phyloP scores from a whole-genome alignment of 2,329 filamentous ascomycete species.

The Macrophomina phaseolina region DNA sequence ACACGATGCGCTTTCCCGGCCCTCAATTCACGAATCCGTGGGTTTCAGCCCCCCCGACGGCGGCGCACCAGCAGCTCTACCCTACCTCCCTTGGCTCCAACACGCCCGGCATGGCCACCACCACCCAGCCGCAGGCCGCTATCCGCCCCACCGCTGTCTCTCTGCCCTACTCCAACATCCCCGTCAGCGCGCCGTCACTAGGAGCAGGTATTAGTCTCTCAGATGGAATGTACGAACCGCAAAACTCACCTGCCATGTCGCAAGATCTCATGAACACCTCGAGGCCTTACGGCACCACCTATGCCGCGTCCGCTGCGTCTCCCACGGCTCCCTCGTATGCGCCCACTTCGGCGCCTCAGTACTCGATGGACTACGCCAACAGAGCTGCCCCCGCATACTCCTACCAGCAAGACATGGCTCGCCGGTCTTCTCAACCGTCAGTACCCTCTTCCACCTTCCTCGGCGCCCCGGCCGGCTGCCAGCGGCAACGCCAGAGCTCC shows the following conservation, averaged over 20 bases:
- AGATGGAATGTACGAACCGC: slow-evolving; percentile 64
- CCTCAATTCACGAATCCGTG: slow-evolving; percentile 92
- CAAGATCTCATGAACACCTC: slow-evolving; percentile 77
- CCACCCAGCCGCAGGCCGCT: slow-evolving; percentile 63
- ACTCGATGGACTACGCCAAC: slow-evolving; percentile 71
- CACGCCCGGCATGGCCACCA: slow-evolving; percentile 61
- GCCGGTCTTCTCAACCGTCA: slow-evolving; percentile 87
- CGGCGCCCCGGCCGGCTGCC: slow-evolving; percentile 52
- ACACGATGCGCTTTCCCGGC: slow-evolving; percentile 72
- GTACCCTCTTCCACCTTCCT: slow-evolving; percentile 63
- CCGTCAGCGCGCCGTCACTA: slow-evolving; percentile 72
- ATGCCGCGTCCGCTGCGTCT: slow-evolving; percentile 69
- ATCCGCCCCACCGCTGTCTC: slow-evolving; percentile 66
- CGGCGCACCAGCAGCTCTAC: slow-evolving; percentile 66
- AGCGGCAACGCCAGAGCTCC: slow-evolving; percentile 62
- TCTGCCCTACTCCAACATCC: slow-evolving; percentile 76
- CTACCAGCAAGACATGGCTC: slow-evolving; percentile 60
- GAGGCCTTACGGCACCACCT: slow-evolving; percentile 71
- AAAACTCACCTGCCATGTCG: slow-evolving; percentile 71
- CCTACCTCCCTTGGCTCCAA: slow-evolving; percentile 68
- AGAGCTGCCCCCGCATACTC: slow-evolving; percentile 56
- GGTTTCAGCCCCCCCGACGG: slow-evolving; percentile 63
- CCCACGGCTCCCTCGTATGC: slow-evolving; percentile 70
- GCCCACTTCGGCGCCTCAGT: slow-evolving; percentile 73
- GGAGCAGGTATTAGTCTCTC: slow-evolving; percentile 70